Evolutionary conservation across 2,329 filamentous ascomycete species (phyloP).

Genomic region (Xylariaceae sp.): DNA sequence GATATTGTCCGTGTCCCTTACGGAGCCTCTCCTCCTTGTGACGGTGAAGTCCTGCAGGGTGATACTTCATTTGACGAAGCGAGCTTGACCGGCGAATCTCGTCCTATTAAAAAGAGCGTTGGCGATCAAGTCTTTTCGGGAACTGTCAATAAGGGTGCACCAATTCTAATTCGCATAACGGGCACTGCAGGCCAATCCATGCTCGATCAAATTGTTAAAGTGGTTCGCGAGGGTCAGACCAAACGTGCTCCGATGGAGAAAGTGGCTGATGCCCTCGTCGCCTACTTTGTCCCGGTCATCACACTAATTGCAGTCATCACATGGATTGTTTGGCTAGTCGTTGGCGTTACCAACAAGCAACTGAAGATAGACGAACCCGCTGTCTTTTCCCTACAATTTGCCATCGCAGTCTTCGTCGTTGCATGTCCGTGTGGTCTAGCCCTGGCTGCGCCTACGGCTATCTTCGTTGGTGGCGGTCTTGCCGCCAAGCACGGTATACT

Average conservation of each 20-base stretch:
- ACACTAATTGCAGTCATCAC: slow-evolving; percentile 72
- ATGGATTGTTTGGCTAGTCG: slow-evolving; percentile 72
- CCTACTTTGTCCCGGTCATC: slow-evolving; percentile 78
- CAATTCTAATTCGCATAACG: slow-evolving; percentile 68
- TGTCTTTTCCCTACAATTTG: slow-evolving; percentile 76
- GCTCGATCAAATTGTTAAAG: slow-evolving; percentile 79
- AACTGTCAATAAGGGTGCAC: slow-evolving; percentile 72
- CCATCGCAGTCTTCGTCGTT: slow-evolving; percentile 85
- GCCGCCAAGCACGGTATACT: slow-evolving; percentile 82
- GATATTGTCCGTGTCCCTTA: slow-evolving; percentile 77
- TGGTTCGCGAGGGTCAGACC: slow-evolving; percentile 79
- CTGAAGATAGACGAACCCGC: slow-evolving; percentile 45
- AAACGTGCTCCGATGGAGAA: slow-evolving; percentile 77
- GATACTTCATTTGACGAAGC: slow-evolving; percentile 83
- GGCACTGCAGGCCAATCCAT: slow-evolving; percentile 72
- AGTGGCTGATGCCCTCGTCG: slow-evolving; percentile 73
- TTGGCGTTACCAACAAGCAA: slow-evolving; percentile 65
- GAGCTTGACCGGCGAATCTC: slow-evolving; percentile 82
- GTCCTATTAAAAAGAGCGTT: slow-evolving; percentile 65
- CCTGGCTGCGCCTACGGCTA: slow-evolving; percentile 83
- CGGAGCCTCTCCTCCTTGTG: slow-evolving; percentile 83
- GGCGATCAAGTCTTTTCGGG: slow-evolving; percentile 74
- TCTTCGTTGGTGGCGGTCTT: slow-evolving; percentile 81
- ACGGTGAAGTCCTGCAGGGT: slow-evolving; percentile 70
- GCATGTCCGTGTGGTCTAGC: slow-evolving; percentile 85